Base-by-base conservation (phyloP, 176 grass and related monocot species). In the Oryza meyeriana region DNA sequence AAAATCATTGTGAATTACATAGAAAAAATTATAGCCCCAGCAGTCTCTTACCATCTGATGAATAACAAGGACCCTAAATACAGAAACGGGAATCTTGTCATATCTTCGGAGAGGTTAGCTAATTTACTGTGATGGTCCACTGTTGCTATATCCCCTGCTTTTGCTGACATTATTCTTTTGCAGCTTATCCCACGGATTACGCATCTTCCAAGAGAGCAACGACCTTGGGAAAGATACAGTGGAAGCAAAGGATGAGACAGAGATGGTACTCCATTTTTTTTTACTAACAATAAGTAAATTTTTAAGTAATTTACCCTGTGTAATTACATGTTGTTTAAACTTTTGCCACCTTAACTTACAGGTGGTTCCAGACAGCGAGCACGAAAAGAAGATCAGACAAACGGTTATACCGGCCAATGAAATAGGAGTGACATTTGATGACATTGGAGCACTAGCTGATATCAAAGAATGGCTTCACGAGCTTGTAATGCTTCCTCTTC, bases 41-140 rank as follows among this genome's bases (percentile, higher is more conserved):
- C 90, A 61, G 78, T 98, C 59, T 93, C 96, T 55, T 90, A 90
- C 29, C 90, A 98, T 87, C 87, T 98, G 80, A 93, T 90, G 85
- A 88, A 93, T 88, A 88, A 79, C 42, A 93, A 91, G 64, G 87
- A 90, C 44, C 90, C 89, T 75, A 77, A 91, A 72, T 98, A 95
- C 69, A 93, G 85, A 84, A 91, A 90, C 30, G 93, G 91, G 48
- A 98, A 88, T 79, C 93, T 98, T 44, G 34, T 95, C 84, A 86
- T 98, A 76, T 90, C 93, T 84, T 89, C 91, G 26, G 81, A 86
- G 16, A 95, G 96, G 96, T 98, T 32, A n/a, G 70, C 75, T 79
- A 74, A 34, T 81, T 81, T 71, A 79, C 42, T 9, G 72, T 70
- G 27, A 57, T 32, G 50, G 69, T 84, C 71, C 76, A 71, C 65